A percentile compares a stretch with the other conserved stretches of the same genome.
These are phyloP conservation scores for Hemileccinum rubropunctum DNA, from an alignment of 768 basidiomycete genomes.

Conservation along the genomic window DNA sequence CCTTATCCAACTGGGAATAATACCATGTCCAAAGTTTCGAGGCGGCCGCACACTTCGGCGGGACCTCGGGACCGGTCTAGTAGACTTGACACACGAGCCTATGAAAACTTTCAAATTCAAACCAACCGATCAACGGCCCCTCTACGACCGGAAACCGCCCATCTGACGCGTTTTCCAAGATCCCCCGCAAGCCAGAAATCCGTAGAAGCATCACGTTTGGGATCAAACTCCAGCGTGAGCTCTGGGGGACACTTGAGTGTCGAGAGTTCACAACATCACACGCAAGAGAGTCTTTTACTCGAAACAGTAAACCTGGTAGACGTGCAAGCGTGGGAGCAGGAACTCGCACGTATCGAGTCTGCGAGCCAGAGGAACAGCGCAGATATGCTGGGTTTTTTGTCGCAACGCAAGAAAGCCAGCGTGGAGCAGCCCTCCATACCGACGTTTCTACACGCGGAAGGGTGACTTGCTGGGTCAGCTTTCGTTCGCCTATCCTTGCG, in stretches of 20 bases:
- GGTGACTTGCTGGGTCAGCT: constrained; percentile 13
- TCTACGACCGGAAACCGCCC: constrained; percentile 29
- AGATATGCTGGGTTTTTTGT: constrained; percentile 34
- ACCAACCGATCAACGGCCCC: constrained; percentile 14
- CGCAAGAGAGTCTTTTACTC: constrained; percentile 17
- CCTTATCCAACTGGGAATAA: constrained; percentile 29
- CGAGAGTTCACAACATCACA: constrained; percentile 19
- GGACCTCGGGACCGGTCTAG: constrained; percentile 58
- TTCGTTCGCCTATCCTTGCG: constrained; percentile 4
- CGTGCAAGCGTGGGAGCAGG: constrained; percentile 74
- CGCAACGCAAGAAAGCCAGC: constrained; percentile 27
- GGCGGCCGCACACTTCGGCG: constrained; percentile 74
- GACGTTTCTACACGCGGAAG: constrained; percentile 20
- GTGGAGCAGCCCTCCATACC: constrained; percentile 21
- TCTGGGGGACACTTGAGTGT: constrained; percentile 44
- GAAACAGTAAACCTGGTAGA: constrained; percentile 34
- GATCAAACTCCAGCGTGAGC: constrained; percentile 34
- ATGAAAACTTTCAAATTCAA: constrained; percentile 14
- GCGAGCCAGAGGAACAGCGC: constrained; percentile 47
- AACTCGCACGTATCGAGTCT: constrained; percentile 68
- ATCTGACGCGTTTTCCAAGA: constrained; percentile 15
- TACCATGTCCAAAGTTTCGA: constrained; percentile 32
- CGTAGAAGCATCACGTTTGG: constrained; percentile 28
- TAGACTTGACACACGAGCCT: constrained; percentile 19
- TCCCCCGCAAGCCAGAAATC: constrained; percentile 16